A percentile compares a stretch with the other conserved stretches of the same genome.
These are phyloP conservation scores for Ophioceras dolichostomum DNA, from an alignment of 2,329 filamentous ascomycete genomes.

Conservation along the genomic window DNA sequence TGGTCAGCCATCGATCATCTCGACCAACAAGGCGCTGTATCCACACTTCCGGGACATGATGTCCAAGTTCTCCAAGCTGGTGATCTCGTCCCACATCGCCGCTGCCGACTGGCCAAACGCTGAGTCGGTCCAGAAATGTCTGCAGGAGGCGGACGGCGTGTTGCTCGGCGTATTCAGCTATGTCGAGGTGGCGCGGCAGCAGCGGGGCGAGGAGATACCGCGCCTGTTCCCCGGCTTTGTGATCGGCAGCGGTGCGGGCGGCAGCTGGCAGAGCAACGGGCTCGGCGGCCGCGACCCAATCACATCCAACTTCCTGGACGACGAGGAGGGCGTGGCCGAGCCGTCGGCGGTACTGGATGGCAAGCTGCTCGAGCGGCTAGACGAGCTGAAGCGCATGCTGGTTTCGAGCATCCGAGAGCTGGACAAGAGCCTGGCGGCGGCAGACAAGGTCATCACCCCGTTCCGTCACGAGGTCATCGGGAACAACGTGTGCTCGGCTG, in stretches of 20 bases:
- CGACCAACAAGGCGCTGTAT: constrained; percentile 92
- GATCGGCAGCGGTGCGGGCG: constrained; percentile 69
- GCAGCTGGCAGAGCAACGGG: constrained; percentile 74
- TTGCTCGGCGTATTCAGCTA: constrained; percentile 90
- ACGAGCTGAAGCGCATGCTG: constrained; percentile 75
- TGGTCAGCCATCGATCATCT: constrained; percentile 97
- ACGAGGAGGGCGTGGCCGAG: constrained; percentile 61
- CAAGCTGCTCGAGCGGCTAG: constrained; percentile 67
- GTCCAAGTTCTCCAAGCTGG: constrained; percentile 98
- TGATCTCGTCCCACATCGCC: constrained; percentile 94
- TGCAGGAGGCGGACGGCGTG: constrained; percentile 95
- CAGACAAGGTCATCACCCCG: constrained; percentile 72
- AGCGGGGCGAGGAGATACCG: constrained; percentile 84
- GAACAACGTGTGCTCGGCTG: constrained; percentile 69
- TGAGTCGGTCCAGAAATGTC: constrained; percentile 87
- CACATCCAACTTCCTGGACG: constrained; percentile 75
- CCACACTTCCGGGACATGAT: constrained; percentile 98
- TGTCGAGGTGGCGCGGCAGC: constrained; percentile 87
- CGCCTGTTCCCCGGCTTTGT: constrained; percentile 92
- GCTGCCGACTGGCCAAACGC: constrained; percentile 91
- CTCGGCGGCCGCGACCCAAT: constrained; percentile 55
- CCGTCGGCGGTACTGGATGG: constrained; percentile 64
- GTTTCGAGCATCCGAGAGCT: constrained; percentile 77
- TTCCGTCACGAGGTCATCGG: constrained; percentile 68
- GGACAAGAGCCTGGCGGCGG: constrained; percentile 67